Conservation (phyloP, 768 basidiomycete genomes). For the Hemileccinum impolitum region DNA sequence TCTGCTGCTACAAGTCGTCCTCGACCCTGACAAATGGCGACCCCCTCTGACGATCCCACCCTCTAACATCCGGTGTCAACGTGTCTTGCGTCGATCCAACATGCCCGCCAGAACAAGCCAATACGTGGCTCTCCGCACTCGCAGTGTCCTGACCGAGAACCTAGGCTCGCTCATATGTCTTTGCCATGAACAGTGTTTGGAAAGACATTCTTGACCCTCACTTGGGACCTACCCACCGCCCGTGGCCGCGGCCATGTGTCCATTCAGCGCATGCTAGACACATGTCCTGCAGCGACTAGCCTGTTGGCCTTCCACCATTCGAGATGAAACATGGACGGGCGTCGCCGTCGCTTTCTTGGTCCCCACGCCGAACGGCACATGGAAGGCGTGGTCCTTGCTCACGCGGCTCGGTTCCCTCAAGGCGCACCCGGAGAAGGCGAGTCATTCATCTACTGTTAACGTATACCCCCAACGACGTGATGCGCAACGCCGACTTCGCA, state of each 20-base stretch:
- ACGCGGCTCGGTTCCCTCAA: slow-evolving; percentile 59
- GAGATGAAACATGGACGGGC: slow-evolving; percentile 45
- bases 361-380: slow-evolving; percentile 33
- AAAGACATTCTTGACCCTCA: slow-evolving; percentile 50
- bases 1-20: slow-evolving; percentile 5
- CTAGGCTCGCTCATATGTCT: not conserved
- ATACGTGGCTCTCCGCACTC: slow-evolving; percentile 22
- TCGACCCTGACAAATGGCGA: no score
- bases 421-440: slow-evolving; percentile 44
- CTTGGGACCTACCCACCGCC: slow-evolving; percentile 54
- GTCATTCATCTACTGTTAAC: not conserved
- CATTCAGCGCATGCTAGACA: slow-evolving; percentile 36
- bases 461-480: not conserved
- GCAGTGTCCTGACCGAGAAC: slow-evolving; percentile 3
- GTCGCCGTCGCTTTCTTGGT: slow-evolving; percentile 55
- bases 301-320: slow-evolving; percentile 34
- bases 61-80: slow-evolving; percentile 13
- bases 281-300: slow-evolving; percentile 30
- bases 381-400: slow-evolving; percentile 60
- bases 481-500: not conserved
- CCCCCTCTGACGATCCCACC: slow-evolving; percentile 20
- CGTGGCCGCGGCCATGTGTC: slow-evolving; percentile 33
- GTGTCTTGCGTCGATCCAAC: slow-evolving; percentile 4
- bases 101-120: slow-evolving; percentile 7
- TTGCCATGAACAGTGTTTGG: slow-evolving; percentile 38